phyloP scores from a whole-genome alignment of 805 yeast species.

The Wickerhamiella cacticola region DNA sequence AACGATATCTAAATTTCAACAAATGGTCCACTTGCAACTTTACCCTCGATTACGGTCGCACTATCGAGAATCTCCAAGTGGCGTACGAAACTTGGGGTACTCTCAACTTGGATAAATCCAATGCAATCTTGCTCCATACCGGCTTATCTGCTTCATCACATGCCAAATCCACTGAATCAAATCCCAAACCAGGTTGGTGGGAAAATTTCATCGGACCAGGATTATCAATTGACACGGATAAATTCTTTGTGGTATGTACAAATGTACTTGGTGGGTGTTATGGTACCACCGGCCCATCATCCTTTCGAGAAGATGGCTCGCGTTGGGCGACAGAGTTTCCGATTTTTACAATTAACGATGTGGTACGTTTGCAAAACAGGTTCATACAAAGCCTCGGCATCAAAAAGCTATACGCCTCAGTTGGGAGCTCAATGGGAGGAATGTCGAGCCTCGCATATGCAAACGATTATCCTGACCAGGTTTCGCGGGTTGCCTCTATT shows the following conservation, averaged over 20 bases:
- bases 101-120: constrained; percentile 48
- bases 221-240: constrained; percentile 60
- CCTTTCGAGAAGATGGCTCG: constrained; percentile 53
- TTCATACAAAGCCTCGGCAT: constrained; percentile 57
- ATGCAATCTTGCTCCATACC: constrained; percentile 73
- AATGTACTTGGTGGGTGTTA: constrained; percentile 91
- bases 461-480: constrained; percentile 66
- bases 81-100: constrained; percentile 92
- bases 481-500: constrained; percentile 61
- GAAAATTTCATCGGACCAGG: constrained; percentile 85
- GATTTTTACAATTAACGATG: constrained; percentile 70
- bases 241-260: constrained; percentile 74
- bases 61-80: constrained; percentile 57
- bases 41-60: constrained; percentile 71
- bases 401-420: constrained; percentile 54
- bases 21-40: constrained; percentile 37
- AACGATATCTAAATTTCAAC: constrained; percentile 35
- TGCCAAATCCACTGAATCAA: constrained; percentile 66
- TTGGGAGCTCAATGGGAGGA: constrained; percentile 98
- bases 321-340: constrained; percentile 84
- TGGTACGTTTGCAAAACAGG: constrained; percentile 79
- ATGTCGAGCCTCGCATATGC: constrained; percentile 90
- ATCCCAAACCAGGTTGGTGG: constrained; percentile 86
- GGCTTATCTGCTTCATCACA: constrained; percentile 91
- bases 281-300: constrained; percentile 89